Conservation (phyloP, 495 filamentous ascomycete genomes). For the Talaromyces nanjingensis region DNA sequence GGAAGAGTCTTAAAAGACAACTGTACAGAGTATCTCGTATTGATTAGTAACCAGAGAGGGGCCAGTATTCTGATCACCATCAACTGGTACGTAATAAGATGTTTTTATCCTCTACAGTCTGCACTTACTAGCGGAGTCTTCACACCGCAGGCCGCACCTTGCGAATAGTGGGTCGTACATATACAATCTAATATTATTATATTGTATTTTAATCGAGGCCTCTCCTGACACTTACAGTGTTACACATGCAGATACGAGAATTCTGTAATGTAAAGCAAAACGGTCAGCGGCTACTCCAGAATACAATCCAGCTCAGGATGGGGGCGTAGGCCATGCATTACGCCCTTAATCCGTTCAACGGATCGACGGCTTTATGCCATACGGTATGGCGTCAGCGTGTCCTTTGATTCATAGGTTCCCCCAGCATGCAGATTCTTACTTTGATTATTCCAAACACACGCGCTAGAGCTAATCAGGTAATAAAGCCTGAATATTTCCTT, state of each 20-base stretch:
- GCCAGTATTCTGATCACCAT: background rate
- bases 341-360: background rate
- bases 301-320: background rate
- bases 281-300: background rate
- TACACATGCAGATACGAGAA: background rate
- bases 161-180: too few species aligned
- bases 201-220: background rate
- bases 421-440: background rate
- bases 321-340: background rate
- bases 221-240: background rate
- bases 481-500: background rate
- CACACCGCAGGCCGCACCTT: background rate
- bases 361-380: background rate
- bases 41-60: background rate
- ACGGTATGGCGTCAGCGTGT: background rate
- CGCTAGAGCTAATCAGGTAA: background rate
- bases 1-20: background rate
- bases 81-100: background rate
- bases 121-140: background rate
- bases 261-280: background rate
- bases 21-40: background rate
- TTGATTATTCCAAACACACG: background rate
- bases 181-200: background rate
- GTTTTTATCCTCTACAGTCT: background rate
- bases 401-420: background rate